A percentile compares a stretch with the other conserved stretches of the same genome.
These are phyloP conservation scores for Cercospora canescens DNA, from an alignment of 2,329 filamentous ascomycete species.

Conservation along the genomic window DNA sequence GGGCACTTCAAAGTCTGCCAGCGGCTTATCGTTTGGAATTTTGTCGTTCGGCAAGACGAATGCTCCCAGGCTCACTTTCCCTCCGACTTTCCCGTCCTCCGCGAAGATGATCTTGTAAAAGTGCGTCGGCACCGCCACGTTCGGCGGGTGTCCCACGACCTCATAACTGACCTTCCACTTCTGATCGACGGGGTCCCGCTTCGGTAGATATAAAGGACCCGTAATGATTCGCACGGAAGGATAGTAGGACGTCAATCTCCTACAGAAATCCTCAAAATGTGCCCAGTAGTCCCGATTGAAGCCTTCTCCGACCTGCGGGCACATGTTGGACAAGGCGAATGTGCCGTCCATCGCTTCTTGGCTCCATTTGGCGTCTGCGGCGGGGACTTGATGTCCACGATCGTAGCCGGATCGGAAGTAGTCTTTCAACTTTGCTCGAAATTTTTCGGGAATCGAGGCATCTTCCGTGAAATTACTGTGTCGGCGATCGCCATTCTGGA, in stretches of 20 bases:
- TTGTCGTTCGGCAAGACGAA: slow-evolving; percentile 92
- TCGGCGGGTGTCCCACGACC: slow-evolving; percentile 89
- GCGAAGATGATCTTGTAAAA: slow-evolving; percentile 99
- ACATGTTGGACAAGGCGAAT: slow-evolving; percentile 94
- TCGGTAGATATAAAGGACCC: slow-evolving; percentile 88
- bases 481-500: slow-evolving; percentile 77
- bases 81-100: slow-evolving; percentile 69
- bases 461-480: slow-evolving; percentile 85
- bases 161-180: slow-evolving; percentile 98
- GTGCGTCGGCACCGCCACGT: slow-evolving; percentile 93
- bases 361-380: slow-evolving; percentile 93
- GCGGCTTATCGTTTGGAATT: slow-evolving; percentile 83
- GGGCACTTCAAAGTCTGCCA: slow-evolving; percentile 92
- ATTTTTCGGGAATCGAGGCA: slow-evolving; percentile 73
- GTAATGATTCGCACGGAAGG: slow-evolving; percentile 90
- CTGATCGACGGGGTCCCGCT: slow-evolving; percentile 75
- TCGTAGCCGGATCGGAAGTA: slow-evolving; percentile 96
- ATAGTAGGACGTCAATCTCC: slow-evolving; percentile 75
- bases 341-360: slow-evolving; percentile 94
- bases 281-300: slow-evolving; percentile 99
- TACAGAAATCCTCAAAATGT: slow-evolving; percentile 96
- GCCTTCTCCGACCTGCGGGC: slow-evolving; percentile 94
- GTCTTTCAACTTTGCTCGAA: slow-evolving; percentile 87
- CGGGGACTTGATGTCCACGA: slow-evolving; percentile 93
- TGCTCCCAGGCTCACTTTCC: slow-evolving; percentile 83